Conservation (phyloP, 139 green algal species). For the Asterochloris erici region DNA sequence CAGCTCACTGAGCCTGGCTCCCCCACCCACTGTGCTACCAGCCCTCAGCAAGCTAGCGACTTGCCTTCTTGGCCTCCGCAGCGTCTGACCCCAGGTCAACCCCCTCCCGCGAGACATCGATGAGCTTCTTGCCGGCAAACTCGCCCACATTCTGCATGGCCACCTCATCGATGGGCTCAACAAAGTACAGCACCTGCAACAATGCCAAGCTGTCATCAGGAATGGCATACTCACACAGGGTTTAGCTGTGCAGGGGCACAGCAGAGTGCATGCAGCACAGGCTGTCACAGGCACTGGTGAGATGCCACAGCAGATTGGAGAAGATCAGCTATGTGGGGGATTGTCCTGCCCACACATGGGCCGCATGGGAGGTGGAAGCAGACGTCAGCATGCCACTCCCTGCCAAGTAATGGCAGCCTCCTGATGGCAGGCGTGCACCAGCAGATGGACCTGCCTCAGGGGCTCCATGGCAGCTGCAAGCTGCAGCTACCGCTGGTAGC, state of each 20-base stretch:
- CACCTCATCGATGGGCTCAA: conserved; percentile 95
- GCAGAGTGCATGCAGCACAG: too few relatives aligned
- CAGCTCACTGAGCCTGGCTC: too few relatives aligned
- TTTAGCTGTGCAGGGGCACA: too few relatives aligned
- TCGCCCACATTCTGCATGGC: conserved; percentile 76
- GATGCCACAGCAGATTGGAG: too few relatives aligned
- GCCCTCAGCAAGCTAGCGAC: not conserved
- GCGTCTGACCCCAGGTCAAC: conserved; percentile 67
- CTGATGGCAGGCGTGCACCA: not conserved
- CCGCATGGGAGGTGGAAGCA: too few relatives aligned
- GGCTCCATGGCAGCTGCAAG: not conserved
- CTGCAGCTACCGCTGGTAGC: not conserved
- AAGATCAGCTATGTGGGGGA: too few relatives aligned
- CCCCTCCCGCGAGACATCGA: conserved; percentile 94
- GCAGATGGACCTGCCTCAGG: not conserved
- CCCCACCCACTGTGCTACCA: too few relatives aligned
- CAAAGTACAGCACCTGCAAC: conserved; percentile 85
- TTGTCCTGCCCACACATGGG: too few relatives aligned
- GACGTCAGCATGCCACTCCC: too few relatives aligned
- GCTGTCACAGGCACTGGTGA: too few relatives aligned
- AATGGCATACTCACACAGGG: too few relatives aligned
- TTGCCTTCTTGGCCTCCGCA: conserved; percentile 43
- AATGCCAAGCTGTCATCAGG: not conserved
- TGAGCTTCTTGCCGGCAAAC: conserved; percentile 80
- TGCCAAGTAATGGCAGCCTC: not conserved